Conservation (phyloP, 2,329 filamentous ascomycete species). For the Metarhizium rileyi region DNA sequence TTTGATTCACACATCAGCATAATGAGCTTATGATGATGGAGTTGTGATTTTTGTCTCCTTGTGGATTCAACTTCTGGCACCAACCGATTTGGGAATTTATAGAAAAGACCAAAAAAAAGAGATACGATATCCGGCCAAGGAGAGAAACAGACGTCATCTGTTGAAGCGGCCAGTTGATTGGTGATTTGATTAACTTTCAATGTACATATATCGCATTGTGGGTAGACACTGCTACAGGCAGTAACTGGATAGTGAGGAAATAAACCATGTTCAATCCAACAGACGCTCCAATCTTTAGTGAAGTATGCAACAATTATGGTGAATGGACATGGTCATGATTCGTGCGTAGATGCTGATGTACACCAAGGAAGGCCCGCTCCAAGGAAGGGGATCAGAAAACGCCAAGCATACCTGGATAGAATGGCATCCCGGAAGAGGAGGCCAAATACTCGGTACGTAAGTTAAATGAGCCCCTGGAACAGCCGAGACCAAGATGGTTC, state of each 20-base stretch:
- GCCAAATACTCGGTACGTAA: too few species aligned
- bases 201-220: conserved; percentile 1
- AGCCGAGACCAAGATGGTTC: neutral
- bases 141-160: neutral
- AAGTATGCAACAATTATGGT: too few species aligned
- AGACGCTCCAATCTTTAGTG: too few species aligned
- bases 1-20: neutral
- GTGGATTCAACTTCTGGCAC: conserved; percentile 1
- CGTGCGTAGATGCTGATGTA: too few species aligned
- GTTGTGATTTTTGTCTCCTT: neutral
- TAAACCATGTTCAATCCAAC: too few species aligned
- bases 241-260: neutral
- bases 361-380: too few species aligned
- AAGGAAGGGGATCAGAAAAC: too few species aligned
- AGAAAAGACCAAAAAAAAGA: neutral
- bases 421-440: too few species aligned
- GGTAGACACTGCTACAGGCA: neutral
- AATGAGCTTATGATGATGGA: conserved; percentile 4
- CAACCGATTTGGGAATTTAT: neutral
- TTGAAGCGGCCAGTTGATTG: neutral
- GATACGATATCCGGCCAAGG: neutral
- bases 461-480: too few species aligned
- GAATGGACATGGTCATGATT: too few species aligned
- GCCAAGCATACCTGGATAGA: too few species aligned
- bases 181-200: neutral